phyloP scores from a whole-genome alignment of 2,329 filamentous ascomycete species.

The Curvularia eragrostidis region DNA sequence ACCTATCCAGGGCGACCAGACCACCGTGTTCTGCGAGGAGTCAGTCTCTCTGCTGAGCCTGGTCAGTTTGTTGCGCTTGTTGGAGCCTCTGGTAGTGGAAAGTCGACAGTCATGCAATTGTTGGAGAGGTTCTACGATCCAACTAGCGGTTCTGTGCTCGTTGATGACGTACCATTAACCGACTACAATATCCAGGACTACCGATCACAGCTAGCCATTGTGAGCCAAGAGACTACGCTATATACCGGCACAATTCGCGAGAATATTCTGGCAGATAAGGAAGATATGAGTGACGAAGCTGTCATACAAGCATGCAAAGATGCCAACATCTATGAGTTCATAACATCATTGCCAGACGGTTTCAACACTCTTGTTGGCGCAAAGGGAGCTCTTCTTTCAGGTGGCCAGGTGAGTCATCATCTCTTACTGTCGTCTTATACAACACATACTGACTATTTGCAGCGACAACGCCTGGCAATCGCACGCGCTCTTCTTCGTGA shows the following conservation, averaged over 20 bases:
- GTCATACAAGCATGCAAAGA: constrained; percentile 83
- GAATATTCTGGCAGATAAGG: constrained; percentile 73
- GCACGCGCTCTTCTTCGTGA: constrained; percentile 90
- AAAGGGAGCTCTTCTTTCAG: constrained; percentile 70
- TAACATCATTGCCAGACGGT: constrained; percentile 63
- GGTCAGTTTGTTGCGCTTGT: constrained; percentile 89
- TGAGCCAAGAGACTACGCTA: constrained; percentile 92
- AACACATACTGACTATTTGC: not conserved
- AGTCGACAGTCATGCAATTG: constrained; percentile 90
- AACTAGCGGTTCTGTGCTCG: constrained; percentile 75
- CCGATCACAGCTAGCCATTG: constrained; percentile 83
- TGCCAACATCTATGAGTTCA: constrained; percentile 49
- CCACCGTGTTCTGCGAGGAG: constrained; percentile 86
- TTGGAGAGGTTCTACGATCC: constrained; percentile 96
- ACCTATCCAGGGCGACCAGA: constrained; percentile 90
- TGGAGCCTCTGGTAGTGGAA: constrained; percentile 92
- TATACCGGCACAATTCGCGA: constrained; percentile 93
- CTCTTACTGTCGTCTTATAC: too few species aligned
- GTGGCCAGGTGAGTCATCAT: constrained; percentile 62
- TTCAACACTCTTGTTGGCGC: constrained; percentile 85
- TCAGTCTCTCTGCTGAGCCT: constrained; percentile 75
- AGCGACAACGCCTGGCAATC: constrained; percentile 95
- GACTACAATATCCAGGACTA: constrained; percentile 82
- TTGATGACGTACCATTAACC: constrained; percentile 85
- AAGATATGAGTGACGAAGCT: constrained; percentile 72